Base-by-base conservation (phyloP, 257 asterid genomes). In the Verbena officinalis region DNA sequence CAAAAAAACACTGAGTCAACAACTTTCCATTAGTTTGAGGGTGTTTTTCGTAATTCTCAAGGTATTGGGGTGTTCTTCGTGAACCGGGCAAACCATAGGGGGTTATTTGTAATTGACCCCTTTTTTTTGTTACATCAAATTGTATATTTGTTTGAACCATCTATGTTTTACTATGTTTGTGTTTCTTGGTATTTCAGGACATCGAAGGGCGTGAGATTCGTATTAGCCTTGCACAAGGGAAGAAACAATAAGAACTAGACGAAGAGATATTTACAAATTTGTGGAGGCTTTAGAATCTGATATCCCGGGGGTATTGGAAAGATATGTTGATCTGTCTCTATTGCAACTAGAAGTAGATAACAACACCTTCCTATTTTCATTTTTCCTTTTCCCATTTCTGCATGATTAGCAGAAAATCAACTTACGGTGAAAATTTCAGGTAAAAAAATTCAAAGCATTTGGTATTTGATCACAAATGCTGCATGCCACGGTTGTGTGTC, bases 181-280 rank as follows among this genome's bases (percentile, higher is more conserved):
- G 3, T 7, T 31, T 15, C 16, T 59, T 62, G n/a, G 11, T 44
- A 5, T 60, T 65, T 20, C 85, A 92, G 97, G 98, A 87, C 71
- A 17, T 93, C 54, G 96, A 84, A 71, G 98, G 97, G 27, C 80
- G 98, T 13, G 77, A 84, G 0, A 60, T 93, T 76, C 86, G 95
- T 7, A 72, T 93, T 30, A 87, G 94, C 84, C 68, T 82, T 52
- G 98, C 97, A 5, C 69, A 87, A 65, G 97, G 96, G 39, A 90
- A 84, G 83, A 87, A 75, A 72, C 63, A 76, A 57, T 78, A 74
- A 82, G 73, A 64, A 43, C 19, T 14, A n/a, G 50, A n/a, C 10
- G 23, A 22, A 51, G 48, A 17, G 48, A 17, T 15, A 33, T 12
- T 39, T 50, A 68, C 43, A 66, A 64, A 65, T 48, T 27, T 65